phyloP scores from a whole-genome alignment of 2,329 filamentous ascomycete species.

The Exophiala sideris region DNA sequence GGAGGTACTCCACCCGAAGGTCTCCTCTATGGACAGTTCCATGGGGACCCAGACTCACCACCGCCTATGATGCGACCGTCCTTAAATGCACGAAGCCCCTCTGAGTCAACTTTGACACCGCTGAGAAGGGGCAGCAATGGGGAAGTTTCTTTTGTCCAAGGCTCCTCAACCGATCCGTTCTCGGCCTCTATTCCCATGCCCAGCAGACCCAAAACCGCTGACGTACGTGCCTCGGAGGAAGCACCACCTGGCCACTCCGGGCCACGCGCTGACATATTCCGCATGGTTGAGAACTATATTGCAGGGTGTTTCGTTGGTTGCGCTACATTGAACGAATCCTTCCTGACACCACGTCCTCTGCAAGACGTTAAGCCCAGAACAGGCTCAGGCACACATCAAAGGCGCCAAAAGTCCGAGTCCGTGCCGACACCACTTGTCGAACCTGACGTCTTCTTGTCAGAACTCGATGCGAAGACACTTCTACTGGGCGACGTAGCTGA shows the following conservation, averaged over 20 bases:
- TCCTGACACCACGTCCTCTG: conserved; percentile 53
- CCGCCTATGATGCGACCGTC: conserved; percentile 12
- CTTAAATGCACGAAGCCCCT: conserved; percentile 15
- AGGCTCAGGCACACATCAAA: conserved; percentile 33
- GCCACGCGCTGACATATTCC: conserved; percentile 57
- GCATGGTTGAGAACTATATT: conserved; percentile 74
- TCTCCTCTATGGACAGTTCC: conserved; percentile 11
- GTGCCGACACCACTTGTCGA: conserved; percentile 28
- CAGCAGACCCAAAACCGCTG: neutral
- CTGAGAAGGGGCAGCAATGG: neutral
- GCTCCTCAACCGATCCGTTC: conserved; percentile 15
- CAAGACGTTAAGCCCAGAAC: conserved; percentile 40
- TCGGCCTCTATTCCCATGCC: conserved; percentile 7
- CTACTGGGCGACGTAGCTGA: conserved; percentile 73
- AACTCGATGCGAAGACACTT: conserved; percentile 71
- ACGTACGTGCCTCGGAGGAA: neutral
- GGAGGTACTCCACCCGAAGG: conserved; percentile 20
- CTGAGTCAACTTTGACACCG: conserved; percentile 18
- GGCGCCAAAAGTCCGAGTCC: conserved; percentile 32
- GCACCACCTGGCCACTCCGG: neutral
- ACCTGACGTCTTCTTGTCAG: conserved; percentile 48
- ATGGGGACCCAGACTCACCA: conserved; percentile 18
- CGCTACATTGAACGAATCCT: conserved; percentile 73
- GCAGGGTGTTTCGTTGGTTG: conserved; percentile 64
- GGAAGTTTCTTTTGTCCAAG: conserved; percentile 9